Conservation (phyloP, 345 rosid species). For the Lagerstroemia speciosa region DNA sequence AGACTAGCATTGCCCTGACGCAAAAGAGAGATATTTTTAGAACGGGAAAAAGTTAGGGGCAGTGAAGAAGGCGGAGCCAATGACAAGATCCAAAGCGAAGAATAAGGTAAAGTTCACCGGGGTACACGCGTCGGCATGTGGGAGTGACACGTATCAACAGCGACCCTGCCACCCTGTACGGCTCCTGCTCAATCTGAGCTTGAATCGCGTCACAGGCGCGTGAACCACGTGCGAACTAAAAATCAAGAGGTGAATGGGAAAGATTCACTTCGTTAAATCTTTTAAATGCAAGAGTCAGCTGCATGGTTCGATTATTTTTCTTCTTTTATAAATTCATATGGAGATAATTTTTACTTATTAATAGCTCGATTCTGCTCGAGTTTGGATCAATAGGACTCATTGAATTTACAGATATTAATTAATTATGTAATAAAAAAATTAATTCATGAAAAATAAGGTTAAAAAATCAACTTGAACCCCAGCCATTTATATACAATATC, state of each 20-base stretch:
- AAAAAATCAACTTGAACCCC: too few species aligned
- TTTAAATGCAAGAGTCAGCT: too few species aligned
- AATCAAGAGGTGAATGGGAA: neutral
- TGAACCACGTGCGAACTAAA: neutral
- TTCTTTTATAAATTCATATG: too few species aligned
- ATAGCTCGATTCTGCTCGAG: too few species aligned
- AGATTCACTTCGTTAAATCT: neutral
- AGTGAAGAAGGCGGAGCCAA: constrained; percentile 5
- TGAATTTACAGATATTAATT: too few species aligned
- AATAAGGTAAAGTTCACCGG: neutral
- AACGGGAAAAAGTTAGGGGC: neutral
- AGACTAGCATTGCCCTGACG: neutral
- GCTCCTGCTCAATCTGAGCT: neutral
- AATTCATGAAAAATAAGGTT: too few species aligned
- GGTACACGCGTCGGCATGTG: constrained; percentile 11
- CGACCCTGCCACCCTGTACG: constrained; percentile 26
- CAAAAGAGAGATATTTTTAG: constrained; percentile 4
- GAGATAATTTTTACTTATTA: too few species aligned
- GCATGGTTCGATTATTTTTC: too few species aligned
- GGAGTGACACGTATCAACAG: constrained; percentile 17
- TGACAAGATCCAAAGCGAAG: constrained; percentile 40
- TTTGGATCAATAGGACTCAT: too few species aligned
- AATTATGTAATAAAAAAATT: too few species aligned
- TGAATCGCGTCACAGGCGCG: neutral
- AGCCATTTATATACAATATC: neutral